A percentile compares a stretch with the other conserved stretches of the same genome.
Conservation (phyloP, 768 basidiomycete genomes). For the Tulasnella sp. region DNA sequence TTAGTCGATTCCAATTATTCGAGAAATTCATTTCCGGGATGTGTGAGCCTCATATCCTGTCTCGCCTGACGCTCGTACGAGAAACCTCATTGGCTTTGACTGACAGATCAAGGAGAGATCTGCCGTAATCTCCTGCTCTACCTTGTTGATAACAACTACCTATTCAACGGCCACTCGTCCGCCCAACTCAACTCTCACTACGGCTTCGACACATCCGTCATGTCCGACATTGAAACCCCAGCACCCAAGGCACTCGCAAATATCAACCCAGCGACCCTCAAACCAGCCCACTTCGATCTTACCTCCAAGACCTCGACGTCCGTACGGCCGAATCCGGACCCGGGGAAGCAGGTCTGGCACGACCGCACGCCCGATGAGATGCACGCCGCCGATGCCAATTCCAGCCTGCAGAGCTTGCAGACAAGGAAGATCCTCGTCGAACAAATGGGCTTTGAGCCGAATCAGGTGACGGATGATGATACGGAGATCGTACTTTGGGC, state of each 20-base stretch:
- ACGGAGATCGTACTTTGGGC: slow-evolving; percentile 72
- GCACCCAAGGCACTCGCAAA: slow-evolving; percentile 10
- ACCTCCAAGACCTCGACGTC: slow-evolving; percentile 20
- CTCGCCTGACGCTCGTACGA: too few relatives aligned
- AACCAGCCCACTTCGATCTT: slow-evolving; percentile 19
- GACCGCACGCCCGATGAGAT: slow-evolving; percentile 10
- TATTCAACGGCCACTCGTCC: slow-evolving; percentile 76
- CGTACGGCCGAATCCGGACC: slow-evolving; percentile 17
- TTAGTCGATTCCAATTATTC: slow-evolving; percentile 67
- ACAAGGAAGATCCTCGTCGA: slow-evolving; percentile 45
- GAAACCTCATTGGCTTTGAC: not conserved
- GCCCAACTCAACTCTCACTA: slow-evolving; percentile 73
- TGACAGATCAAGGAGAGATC: slow-evolving; percentile 77
- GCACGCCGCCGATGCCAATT: slow-evolving; percentile 7
- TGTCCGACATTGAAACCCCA: slow-evolving; percentile 71
- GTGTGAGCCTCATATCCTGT: slow-evolving; percentile 38
- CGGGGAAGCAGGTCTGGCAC: slow-evolving; percentile 8
- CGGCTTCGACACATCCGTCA: slow-evolving; percentile 87
- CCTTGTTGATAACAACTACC: slow-evolving; percentile 29
- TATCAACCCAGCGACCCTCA: slow-evolving; percentile 6
- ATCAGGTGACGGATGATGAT: slow-evolving; percentile 38
- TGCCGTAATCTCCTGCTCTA: slow-evolving; percentile 67
- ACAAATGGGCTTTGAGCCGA: slow-evolving; percentile 44
- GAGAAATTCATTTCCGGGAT: slow-evolving; percentile 99
- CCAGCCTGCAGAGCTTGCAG: not conserved